Base-by-base conservation (phyloP, 2,329 filamentous ascomycete genomes). In the Penicillium sp. region DNA sequence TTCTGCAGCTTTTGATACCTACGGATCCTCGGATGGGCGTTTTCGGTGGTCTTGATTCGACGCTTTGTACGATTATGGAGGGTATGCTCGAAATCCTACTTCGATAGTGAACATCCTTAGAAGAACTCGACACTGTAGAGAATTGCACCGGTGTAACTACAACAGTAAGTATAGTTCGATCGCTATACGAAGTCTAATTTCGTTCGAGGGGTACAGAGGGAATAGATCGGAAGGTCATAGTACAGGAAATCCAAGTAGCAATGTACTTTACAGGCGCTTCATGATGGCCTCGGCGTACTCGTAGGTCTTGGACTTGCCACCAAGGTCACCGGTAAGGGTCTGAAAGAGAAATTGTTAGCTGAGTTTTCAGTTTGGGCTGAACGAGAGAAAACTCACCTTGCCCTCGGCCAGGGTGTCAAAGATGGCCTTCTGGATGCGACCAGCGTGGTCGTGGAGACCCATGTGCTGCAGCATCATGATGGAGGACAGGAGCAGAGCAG, bases 391-490 rank as follows among this genome's bases (percentile, higher is more conserved):
- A 65, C 75, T 64, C 69, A 82, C 79, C 86, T 96, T 96, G 78
- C 93, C 93, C 81, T 98, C 91, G 53, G 90, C 87, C 60, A 98
- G 82, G 54, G 91, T 95, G 72, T 88, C 88, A 74, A 98, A 97
- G 69, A 92, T 95, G 60, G 93, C 93, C 75, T 83, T 87, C 81
- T 97, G 89, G 69, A 98, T 97, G 73, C 84, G 85, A 72, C 79
- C 73, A 62, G 93, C 93, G 72, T 97, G 84, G 57, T 89, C 81
- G 73, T 78, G 84, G 59, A 98, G 81, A 67, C 88, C 85, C 92
- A 98, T 97, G 78, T 98, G 93, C 75, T 93, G 86, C 81, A 98
- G 78, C 93, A 98, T 97, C 93, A 98, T 97, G 79, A 97, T 93
- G 73, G 88, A 95, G 74, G 83, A 89, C 68, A 97, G 87, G 59